phyloP scores from a whole-genome alignment of 805 yeast genomes.

The Metschnikowia noctiluminum region DNA sequence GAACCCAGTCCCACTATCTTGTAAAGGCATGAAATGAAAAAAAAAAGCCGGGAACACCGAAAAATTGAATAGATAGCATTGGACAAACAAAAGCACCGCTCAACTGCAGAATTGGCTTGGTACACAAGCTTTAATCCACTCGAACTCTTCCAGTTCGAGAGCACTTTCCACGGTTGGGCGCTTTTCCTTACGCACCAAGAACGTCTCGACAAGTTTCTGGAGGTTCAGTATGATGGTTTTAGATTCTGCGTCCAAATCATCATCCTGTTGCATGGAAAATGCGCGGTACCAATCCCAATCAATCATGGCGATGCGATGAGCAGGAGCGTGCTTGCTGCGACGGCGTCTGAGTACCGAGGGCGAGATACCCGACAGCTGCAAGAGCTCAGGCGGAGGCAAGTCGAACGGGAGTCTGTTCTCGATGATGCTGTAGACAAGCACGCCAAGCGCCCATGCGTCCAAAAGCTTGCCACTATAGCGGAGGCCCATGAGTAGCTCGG shows the following conservation, averaged over 20 bases:
- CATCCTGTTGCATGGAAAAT: constrained; percentile 8
- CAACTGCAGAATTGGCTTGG: constrained; percentile 13
- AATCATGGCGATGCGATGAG: constrained; percentile 87
- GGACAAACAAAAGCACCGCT: not conserved
- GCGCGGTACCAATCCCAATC: constrained; percentile 83
- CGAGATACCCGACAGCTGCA: constrained; percentile 33
- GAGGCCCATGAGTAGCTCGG: constrained; percentile 86
- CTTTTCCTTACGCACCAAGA: constrained; percentile 38
- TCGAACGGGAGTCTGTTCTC: constrained; percentile 93
- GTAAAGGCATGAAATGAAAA: too few species aligned
- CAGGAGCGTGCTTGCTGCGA: constrained; percentile 49
- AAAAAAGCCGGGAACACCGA: too few species aligned
- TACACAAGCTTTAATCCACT: constrained; percentile 25
- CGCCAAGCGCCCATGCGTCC: constrained; percentile 96
- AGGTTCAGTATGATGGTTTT: constrained; percentile 16
- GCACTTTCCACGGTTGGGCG: constrained; percentile 22
- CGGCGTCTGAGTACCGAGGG: constrained; percentile 44
- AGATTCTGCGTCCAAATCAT: constrained; percentile 5
- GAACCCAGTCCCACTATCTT: too few species aligned
- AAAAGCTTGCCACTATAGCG: constrained; percentile 88
- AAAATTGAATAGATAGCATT: too few species aligned
- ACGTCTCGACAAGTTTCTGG: constrained; percentile 28
- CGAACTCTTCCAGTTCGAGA: constrained; percentile 18
- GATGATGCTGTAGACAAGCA: constrained; percentile 75
- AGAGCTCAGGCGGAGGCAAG: constrained; percentile 54